phyloP scores from a whole-genome alignment of 139 green algal species.

The Picochlorum sp. region DNA sequence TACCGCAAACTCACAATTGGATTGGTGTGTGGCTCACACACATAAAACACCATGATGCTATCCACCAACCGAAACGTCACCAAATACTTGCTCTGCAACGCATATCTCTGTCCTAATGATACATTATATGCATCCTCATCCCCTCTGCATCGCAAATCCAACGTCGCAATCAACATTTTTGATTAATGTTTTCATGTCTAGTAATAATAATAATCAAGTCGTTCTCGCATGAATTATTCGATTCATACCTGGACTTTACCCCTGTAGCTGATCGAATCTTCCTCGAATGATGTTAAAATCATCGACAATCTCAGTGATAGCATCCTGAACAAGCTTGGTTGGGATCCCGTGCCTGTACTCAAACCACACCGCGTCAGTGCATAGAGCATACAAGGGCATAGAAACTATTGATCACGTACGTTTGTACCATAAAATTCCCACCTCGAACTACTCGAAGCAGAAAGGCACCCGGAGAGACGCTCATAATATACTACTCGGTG shows the following conservation, averaged over 20 bases:
- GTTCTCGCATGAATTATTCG: no score
- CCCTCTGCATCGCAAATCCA: constrained; percentile 15
- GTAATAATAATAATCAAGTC: no score
- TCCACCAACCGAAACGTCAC: constrained; percentile 43
- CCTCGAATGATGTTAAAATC: constrained; percentile 4
- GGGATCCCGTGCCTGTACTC: constrained; percentile 20
- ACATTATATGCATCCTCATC: constrained; percentile 35
- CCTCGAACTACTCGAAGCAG: constrained; percentile 5
- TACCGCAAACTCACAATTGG: constrained; percentile 31
- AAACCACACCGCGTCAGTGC: neutral
- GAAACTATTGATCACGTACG: constrained; percentile 15
- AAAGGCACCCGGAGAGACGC: neutral
- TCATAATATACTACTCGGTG: neutral
- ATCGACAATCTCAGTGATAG: constrained; percentile 16
- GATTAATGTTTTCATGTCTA: no score
- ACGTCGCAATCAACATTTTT: no score
- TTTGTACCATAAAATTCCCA: constrained; percentile 37
- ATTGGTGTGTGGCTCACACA: constrained; percentile 22
- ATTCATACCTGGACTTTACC: neutral
- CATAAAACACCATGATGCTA: constrained; percentile 30
- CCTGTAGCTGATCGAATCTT: neutral
- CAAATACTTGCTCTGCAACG: constrained; percentile 15
- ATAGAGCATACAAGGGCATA: no score
- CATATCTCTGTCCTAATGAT: constrained; percentile 22
- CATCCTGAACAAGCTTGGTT: constrained; percentile 23